Evolutionary conservation across 257 asterid genomes (phyloP).

Genomic region (Eucommia ulmoides): DNA sequence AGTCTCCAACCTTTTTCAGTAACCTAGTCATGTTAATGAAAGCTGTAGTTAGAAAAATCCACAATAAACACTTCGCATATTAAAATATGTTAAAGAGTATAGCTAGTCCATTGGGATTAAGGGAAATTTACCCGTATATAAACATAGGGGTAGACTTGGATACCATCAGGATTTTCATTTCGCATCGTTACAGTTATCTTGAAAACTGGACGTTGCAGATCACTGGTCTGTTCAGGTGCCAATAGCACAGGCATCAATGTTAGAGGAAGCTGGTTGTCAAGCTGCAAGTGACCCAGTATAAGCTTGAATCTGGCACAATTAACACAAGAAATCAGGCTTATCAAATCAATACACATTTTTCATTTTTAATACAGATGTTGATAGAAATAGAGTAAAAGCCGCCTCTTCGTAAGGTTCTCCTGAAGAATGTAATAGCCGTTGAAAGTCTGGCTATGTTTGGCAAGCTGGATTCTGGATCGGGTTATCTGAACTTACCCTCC

Average conservation of each 20-base stretch:
- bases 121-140: conserved; percentile 54
- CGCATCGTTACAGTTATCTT: conserved; percentile 79
- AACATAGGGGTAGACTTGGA: conserved; percentile 82
- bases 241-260: conserved; percentile 87
- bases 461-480: too few species aligned
- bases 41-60: conserved; percentile 13
- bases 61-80: background rate
- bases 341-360: background rate
- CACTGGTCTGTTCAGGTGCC: conserved; percentile 80
- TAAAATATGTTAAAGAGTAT: background rate
- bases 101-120: background rate
- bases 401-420: too few species aligned
- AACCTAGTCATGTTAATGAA: conserved; percentile 36
- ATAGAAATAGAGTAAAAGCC: too few species aligned
- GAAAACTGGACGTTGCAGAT: conserved; percentile 75
- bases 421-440: too few species aligned
- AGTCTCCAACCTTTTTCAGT: conserved; percentile 82
- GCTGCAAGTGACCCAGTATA: conserved; percentile 76
- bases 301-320: conserved; percentile 65
- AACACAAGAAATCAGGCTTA: conserved; percentile 1
- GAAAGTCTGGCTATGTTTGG: too few species aligned
- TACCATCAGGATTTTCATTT: conserved; percentile 68
- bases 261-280: conserved; percentile 94
- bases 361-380: too few species aligned
- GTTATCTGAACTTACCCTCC: too few species aligned